These are phyloP conservation scores for Arabis hirsuta DNA, from an alignment of 345 rosid genomes.

Conservation along the genomic window DNA sequence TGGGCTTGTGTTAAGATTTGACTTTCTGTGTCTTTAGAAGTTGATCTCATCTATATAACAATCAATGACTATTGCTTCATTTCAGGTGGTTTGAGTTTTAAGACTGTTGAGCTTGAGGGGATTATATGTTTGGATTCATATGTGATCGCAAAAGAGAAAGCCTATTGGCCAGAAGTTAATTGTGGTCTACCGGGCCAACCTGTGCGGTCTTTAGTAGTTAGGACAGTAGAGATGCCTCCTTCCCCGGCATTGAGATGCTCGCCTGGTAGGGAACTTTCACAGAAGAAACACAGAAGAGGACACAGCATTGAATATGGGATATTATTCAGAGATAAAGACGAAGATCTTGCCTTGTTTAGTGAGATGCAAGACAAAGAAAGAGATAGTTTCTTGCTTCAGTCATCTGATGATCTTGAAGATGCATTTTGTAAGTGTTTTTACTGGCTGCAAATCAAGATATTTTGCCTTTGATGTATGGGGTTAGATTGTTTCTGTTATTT, in stretches of 20 bases:
- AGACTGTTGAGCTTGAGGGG: not conserved
- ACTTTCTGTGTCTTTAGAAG: slow-evolving; percentile 27
- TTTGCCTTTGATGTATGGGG: not conserved
- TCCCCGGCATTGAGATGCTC: slow-evolving; percentile 82
- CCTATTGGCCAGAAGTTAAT: slow-evolving; percentile 34
- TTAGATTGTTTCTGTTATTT: slow-evolving; percentile 31
- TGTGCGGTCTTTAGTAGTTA: slow-evolving; percentile 22
- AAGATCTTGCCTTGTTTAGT: slow-evolving; percentile 84
- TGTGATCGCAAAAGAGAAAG: slow-evolving; percentile 28
- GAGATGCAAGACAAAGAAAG: slow-evolving; percentile 89
- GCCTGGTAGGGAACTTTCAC: slow-evolving; percentile 70
- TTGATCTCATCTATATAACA: slow-evolving; percentile 1
- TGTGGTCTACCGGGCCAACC: slow-evolving; percentile 24
- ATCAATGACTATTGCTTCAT: slow-evolving; percentile 19
- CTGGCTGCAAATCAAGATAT: not conserved
- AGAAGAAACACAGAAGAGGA: slow-evolving; percentile 70
- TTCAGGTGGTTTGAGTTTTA: slow-evolving; percentile 32
- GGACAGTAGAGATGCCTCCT: slow-evolving; percentile 72
- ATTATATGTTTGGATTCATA: slow-evolving; percentile 1
- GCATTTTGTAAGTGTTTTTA: slow-evolving; percentile 64
- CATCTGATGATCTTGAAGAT: slow-evolving; percentile 80
- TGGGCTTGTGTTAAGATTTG: slow-evolving; percentile 25
- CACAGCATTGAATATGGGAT: slow-evolving; percentile 74
- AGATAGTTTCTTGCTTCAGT: slow-evolving; percentile 82
- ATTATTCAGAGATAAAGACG: slow-evolving; percentile 72